Percentiles rank a stretch among this genome's conserved stretches.
phyloP scores from a whole-genome alignment of 169 alveolate species.

The Plasmodium cynomolgi region DNA sequence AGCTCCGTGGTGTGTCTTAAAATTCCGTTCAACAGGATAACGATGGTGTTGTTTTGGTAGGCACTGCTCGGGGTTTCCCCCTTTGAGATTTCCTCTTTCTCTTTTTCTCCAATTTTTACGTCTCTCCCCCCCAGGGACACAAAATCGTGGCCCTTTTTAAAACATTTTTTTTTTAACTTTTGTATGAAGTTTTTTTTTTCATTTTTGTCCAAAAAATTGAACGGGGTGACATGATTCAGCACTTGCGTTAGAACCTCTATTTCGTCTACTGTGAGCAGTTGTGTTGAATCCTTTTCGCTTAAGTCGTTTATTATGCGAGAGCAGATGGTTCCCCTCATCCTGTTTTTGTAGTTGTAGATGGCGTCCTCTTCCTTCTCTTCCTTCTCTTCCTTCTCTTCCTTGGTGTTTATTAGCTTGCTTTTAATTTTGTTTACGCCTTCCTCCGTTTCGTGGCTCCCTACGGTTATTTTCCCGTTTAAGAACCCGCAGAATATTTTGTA shows the following conservation, averaged over 20 bases:
- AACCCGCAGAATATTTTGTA: conserved; percentile 47
- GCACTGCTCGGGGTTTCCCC: background rate
- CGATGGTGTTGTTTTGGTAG: conserved; percentile 2
- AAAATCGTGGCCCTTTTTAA: conserved; percentile 21
- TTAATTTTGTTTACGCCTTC: conserved; percentile 11
- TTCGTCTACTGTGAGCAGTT: conserved; percentile 52
- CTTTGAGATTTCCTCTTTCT: background rate
- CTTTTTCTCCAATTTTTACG: background rate
- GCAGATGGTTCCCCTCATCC: conserved; percentile 51
- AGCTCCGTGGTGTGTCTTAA: conserved; percentile 31
- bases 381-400: background rate
- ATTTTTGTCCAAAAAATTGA: conserved; percentile 49
- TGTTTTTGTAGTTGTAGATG: background rate
- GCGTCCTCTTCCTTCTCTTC: conserved; percentile 5
- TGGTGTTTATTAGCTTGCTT: background rate
- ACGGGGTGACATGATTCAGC: conserved; percentile 13
- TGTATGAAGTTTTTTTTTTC: conserved; percentile 50
- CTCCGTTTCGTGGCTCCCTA: conserved; percentile 5
- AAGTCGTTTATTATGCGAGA: background rate
- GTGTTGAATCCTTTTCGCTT: conserved; percentile 1
- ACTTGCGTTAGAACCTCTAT: conserved; percentile 35
- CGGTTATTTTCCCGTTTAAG: conserved; percentile 49
- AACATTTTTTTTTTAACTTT: conserved; percentile 38
- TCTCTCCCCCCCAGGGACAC: background rate
- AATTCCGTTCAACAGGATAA: conserved; percentile 64